Conservation (phyloP, 805 yeast species). For the Wickerhamiella cacticola region DNA sequence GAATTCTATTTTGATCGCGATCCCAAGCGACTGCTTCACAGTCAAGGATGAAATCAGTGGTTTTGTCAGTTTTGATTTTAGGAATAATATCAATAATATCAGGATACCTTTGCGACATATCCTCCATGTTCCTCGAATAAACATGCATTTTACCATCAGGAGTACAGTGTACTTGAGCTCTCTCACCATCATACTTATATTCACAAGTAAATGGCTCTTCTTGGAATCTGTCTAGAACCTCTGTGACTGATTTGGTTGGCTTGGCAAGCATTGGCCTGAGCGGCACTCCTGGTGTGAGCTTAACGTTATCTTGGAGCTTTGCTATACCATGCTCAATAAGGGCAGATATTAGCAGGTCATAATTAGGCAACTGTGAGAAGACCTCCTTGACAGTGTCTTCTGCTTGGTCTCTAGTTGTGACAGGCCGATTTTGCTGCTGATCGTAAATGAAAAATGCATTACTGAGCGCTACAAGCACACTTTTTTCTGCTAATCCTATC, state of each 20-base stretch:
- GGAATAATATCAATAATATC: constrained; percentile 64
- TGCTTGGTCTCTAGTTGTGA: constrained; percentile 40
- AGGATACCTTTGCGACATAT: constrained; percentile 93
- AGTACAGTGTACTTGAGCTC: constrained; percentile 84
- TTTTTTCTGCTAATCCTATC: constrained; percentile 88
- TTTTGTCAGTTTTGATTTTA: constrained; percentile 37
- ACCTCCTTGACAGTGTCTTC: constrained; percentile 77
- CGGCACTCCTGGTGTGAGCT: constrained; percentile 83
- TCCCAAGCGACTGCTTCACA: constrained; percentile 99
- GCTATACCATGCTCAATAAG: constrained; percentile 57
- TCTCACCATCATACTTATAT: constrained; percentile 94
- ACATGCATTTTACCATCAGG: constrained; percentile 53
- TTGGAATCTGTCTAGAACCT: constrained; percentile 78
- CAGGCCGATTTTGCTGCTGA: constrained; percentile 31
- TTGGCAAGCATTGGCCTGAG: constrained; percentile 96
- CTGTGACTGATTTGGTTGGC: constrained; percentile 90
- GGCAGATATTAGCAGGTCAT: constrained; percentile 59
- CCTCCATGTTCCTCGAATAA: constrained; percentile 90
- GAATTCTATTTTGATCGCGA: constrained; percentile 54
- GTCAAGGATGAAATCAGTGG: constrained; percentile 63
- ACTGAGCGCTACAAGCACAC: constrained; percentile 71
- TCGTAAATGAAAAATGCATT: constrained; percentile 69
- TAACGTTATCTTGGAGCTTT: constrained; percentile 53
- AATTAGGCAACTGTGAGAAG: constrained; percentile 81
- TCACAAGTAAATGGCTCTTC: constrained; percentile 85